A percentile compares a stretch with the other conserved stretches of the same genome.
Evolutionary conservation across 768 basidiomycete species (phyloP).

Genomic region (Termitomyces sp.): DNA sequence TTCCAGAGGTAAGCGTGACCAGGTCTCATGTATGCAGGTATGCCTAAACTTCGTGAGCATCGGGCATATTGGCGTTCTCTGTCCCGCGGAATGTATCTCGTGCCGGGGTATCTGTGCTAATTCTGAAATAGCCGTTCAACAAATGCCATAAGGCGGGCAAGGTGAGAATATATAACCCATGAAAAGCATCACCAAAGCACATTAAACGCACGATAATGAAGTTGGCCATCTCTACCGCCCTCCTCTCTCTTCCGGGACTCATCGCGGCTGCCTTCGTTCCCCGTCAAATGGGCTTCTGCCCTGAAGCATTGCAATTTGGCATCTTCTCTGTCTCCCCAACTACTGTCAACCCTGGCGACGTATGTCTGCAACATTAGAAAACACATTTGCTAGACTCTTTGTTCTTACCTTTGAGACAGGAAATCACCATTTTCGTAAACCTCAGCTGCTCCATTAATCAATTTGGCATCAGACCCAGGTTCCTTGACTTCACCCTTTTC

Average conservation of each 20-base stretch:
- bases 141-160: too few species aligned
- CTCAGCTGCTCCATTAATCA: slow-evolving; percentile 2
- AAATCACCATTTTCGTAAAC: slow-evolving; percentile 3
- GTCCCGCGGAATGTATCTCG: neutral
- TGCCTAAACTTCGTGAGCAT: neutral
- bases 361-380: neutral
- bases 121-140: too few species aligned
- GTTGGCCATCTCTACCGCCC: too few species aligned
- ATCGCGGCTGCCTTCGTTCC: too few species aligned
- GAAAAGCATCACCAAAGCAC: neutral
- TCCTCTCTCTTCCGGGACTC: too few species aligned
- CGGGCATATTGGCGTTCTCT: neutral
- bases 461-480: slow-evolving; percentile 6
- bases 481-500: neutral
- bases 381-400: neutral
- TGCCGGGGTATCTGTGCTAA: neutral
- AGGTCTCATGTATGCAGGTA: too few species aligned
- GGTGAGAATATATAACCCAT: neutral
- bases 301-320: slow-evolving; percentile 8
- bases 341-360: slow-evolving; percentile 8
- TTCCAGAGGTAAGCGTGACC: neutral
- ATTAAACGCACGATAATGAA: too few species aligned
- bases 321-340: slow-evolving; percentile 1
- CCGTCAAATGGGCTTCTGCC: too few species aligned
- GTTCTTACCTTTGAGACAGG: neutral